phyloP scores from a whole-genome alignment of 495 filamentous ascomycete species.

The Penicillium samsonianum region DNA sequence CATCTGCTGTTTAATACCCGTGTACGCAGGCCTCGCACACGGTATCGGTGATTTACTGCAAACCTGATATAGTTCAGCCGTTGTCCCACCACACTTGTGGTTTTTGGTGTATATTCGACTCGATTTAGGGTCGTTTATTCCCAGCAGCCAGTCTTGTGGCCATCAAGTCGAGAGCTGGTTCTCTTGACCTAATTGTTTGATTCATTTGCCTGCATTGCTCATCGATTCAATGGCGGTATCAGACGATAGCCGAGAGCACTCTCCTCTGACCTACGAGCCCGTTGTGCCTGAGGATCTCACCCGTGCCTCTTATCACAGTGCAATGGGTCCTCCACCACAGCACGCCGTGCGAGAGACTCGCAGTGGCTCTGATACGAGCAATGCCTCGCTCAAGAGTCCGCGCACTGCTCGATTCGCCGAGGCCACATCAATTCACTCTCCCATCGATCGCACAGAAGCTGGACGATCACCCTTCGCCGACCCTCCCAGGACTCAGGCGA shows the following conservation, averaged over 20 bases:
- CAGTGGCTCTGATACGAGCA: conserved; percentile 44
- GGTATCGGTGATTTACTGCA: conserved; percentile 27
- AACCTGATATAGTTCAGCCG: conserved; percentile 23
- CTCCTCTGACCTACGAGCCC: conserved; percentile 37
- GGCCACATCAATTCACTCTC: conserved; percentile 84
- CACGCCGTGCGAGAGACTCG: conserved; percentile 29
- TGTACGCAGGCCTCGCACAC: conserved; percentile 42
- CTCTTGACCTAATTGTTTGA: conserved; percentile 30
- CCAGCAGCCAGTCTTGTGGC: background rate
- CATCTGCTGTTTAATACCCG: conserved; percentile 25
- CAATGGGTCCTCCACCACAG: conserved; percentile 34
- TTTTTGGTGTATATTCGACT: conserved; percentile 19
- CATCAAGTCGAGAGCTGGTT: conserved; percentile 39
- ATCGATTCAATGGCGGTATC: conserved; percentile 31
- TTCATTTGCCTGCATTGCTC: conserved; percentile 7
- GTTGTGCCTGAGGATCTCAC: conserved; percentile 39
- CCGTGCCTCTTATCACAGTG: conserved; percentile 31
- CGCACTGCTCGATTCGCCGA: conserved; percentile 88
- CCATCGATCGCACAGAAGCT: conserved; percentile 60
- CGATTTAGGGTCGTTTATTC: conserved; percentile 9
- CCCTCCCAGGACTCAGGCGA: conserved; percentile 51
- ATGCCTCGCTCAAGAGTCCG: conserved; percentile 72
- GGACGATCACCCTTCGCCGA: conserved; percentile 67
- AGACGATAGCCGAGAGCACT: conserved; percentile 30
- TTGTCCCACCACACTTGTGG: conserved; percentile 22